Evolutionary conservation across 495 filamentous ascomycete species (phyloP), one percentile per base, ranked within the genome.

Genomic region (Chaetomium fimeti): DNA sequence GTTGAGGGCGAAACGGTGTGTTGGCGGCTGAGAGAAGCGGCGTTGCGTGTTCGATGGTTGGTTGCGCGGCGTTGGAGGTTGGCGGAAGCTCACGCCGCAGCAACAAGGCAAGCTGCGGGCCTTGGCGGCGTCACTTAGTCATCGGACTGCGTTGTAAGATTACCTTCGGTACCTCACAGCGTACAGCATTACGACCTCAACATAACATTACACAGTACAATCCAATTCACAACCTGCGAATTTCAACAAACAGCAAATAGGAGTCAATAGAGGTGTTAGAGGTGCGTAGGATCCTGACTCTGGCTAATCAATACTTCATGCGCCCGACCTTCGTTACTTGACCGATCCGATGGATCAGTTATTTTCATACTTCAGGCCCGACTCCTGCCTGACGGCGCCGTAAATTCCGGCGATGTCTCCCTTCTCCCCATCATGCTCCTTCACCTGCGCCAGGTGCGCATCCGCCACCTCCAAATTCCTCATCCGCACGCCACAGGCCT

Each of bases 331-430:
- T 24, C 48, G n/a, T 24, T 9, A 27, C 9, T 5, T 2, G 6
- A 27, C 48, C 48, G 6, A 11, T 36, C 12, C n/a, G 3, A 52
- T 24, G 5, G 8, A 52, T 52, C 24, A 52, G 24, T 79, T 66
- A 49, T 81, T 91, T 70, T 89, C 88, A 79, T 83, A 94, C 69
- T 85, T 80, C 75, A 93, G 72, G 0, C 91, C 91, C 56, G 79
- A 82, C 74, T 88, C 85, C 78, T 83, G 77, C 71, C 91, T 82
- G 60, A 88, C 84, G 5, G 84, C 88, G 0, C 92, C 91, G 79
- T 96, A 95, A 54, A 96, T 89, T 7, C 84, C 89, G 18, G 91
- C 90, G 71, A 96, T 82, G 78, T 96, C 93, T 1, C 91, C 93
- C 72, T 81, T 87, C 60, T 82, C 83, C 0, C 92, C 93, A 64